Base-by-base conservation (phyloP, 2,329 filamentous ascomycete species). In the Fusarium bactridioides region DNA sequence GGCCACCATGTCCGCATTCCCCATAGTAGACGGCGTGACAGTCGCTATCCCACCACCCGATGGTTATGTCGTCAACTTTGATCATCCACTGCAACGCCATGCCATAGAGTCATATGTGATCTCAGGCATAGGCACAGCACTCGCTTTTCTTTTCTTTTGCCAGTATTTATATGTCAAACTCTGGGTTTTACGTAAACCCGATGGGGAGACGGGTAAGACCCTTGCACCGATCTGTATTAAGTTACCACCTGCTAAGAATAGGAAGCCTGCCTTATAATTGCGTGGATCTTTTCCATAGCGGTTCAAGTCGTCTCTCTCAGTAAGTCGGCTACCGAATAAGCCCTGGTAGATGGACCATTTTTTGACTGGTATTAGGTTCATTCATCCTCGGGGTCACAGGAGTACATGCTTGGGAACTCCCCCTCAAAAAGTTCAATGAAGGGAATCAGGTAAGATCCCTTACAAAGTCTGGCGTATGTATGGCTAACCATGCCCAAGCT, bases 1-100 rank as follows among this genome's bases (percentile, higher is more conserved):
- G 25, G 38, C 44, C 16, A 31, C 15, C 47, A 75, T 74, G 69
- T 8, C 59, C 19, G n/a, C 29, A 10, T 77, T 72, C 12, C 74
- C 75, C 4, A 57, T 59, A 9, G 31, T 76, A 37, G 37, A 74
- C 18, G 72, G 75, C 37, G 62, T 76, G 13, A 50, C 51, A 13
- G 74, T 77, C 27, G 73, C 63, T 16, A 53, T 77, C 10, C 45
- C 33, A 4, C 73, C 80, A 8, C 81, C 81, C 0, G 63, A 70
- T 2, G 79, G 70, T n/a, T 83, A 81, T 57, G 60, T 72, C 4
- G 78, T 81, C 29, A 69, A 83, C 64, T 81, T 82, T 50, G 74
- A 78, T 7, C 66, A 81, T 40, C 81, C 81, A 1, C 69, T 74
- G n/a, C 66, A 70, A 12, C 73, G 74, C 1, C 65, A 73, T 12